Evolutionary conservation across 2,329 filamentous ascomycete genomes (phyloP), one percentile per base, ranked within the genome.

Genomic region (Zymoseptoria ardabiliae): DNA sequence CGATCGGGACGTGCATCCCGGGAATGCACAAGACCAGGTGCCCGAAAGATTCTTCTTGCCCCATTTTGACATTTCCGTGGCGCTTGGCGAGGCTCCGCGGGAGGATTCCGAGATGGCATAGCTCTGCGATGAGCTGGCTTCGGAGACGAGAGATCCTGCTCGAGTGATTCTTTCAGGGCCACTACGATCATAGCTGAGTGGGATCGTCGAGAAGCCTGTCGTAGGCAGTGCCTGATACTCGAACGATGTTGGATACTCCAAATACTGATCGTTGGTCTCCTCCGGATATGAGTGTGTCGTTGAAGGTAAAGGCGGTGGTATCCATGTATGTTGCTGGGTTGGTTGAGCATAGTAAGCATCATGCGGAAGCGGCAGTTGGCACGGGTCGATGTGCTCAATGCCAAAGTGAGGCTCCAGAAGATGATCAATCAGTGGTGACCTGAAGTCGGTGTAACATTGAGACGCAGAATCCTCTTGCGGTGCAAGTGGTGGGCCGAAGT

Each of bases 11-110:
- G 81, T 79, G 70, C 83, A 86, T 13, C 79, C 81, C 1, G 81
- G 82, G 66, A 82, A 82, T 4, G 79, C 79, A 68, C 83, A 86
- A 53, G 79, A 80, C 82, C 82, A 85, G 59, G 77, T 80, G 41
- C 77, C 76, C 54, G 78, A 73, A 60, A 75, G 72, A 64, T 77
- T 78, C 11, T 72, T 71, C 58, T 71, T 74, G n/a, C 78, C 78
- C 62, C 68, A 73, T 54, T 69, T 69, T 41, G 66, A 63, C 70
- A 72, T 72, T 51, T 71, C 71, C 52, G 63, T 63, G 3, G 68
- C 65, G 41, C 66, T 72, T 3, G 71, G 71, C 3, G 71, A 72
- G 9, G 61, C 65, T 10, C 68, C 70, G 50, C 70, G 59, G 3
- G 71, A 73, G 17, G 65, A 60, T 28, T 70, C 66, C 30, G 68